phyloP scores from a whole-genome alignment of 2,329 filamentous ascomycete genomes.

The Colletotrichum lentis region DNA sequence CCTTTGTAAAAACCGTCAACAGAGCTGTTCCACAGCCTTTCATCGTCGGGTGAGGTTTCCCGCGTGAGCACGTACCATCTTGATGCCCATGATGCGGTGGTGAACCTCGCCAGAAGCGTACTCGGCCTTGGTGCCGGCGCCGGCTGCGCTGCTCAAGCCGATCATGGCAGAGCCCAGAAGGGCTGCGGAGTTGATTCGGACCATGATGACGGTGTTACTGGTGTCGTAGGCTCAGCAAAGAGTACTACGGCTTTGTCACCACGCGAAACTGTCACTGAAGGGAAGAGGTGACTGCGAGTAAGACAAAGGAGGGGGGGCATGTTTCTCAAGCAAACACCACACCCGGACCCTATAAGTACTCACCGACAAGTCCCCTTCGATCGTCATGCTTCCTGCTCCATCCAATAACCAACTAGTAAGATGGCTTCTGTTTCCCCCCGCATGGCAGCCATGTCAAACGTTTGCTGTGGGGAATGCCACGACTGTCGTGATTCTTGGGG shows the following conservation, averaged over 20 bases:
- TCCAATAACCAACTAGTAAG: background rate
- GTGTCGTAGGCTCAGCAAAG: slow-evolving; percentile 5
- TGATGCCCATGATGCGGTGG: slow-evolving; percentile 41
- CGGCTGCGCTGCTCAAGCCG: slow-evolving; percentile 39
- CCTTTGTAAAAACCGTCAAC: slow-evolving; percentile 34
- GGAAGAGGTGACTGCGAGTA: background rate
- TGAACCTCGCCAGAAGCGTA: slow-evolving; percentile 41
- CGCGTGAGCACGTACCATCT: slow-evolving; percentile 37
- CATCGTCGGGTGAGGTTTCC: background rate
- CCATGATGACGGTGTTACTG: slow-evolving; percentile 37
- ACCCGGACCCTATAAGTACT: slow-evolving; percentile 18
- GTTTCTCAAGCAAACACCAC: background rate
- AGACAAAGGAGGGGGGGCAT: background rate
- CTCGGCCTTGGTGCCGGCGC: slow-evolving; percentile 40
- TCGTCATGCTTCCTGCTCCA: background rate
- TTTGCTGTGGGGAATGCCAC: slow-evolving; percentile 21
- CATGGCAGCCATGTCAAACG: background rate
- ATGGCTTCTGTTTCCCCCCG: slow-evolving; percentile 3
- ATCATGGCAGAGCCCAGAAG: slow-evolving; percentile 40
- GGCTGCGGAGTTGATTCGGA: slow-evolving; percentile 37
- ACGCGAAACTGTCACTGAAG: background rate
- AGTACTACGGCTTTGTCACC: background rate
- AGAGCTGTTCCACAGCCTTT: background rate
- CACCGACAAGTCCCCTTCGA: background rate
- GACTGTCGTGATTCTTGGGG: slow-evolving; percentile 4